Evolutionary conservation across 1,139 yeast genomes (phyloP).

Genomic region (Sugiyamaella castrensis): DNA sequence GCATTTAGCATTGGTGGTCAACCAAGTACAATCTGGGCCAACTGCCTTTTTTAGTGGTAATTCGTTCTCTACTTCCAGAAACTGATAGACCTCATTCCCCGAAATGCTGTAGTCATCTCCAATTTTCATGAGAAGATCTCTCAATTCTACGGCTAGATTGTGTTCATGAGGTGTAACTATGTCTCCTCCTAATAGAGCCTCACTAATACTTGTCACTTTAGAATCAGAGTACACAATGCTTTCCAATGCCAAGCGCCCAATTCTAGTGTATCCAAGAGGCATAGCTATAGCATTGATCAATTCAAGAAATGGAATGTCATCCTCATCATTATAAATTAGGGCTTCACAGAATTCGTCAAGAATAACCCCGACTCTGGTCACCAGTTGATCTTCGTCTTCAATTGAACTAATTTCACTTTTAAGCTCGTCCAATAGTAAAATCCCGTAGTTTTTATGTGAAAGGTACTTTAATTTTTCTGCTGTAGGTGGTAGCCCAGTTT

Average conservation of each 20-base stretch:
- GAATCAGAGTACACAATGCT: slow-evolving; percentile 43
- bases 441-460: slow-evolving; percentile 77
- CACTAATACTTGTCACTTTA: slow-evolving; percentile 28
- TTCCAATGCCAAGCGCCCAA: slow-evolving; percentile 65
- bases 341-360: slow-evolving; percentile 37
- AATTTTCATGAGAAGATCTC: slow-evolving; percentile 26
- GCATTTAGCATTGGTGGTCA: slow-evolving; percentile 11
- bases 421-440: slow-evolving; percentile 58
- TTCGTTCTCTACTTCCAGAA: slow-evolving; percentile 15
- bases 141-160: slow-evolving; percentile 25
- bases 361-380: slow-evolving; percentile 31
- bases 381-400: slow-evolving; percentile 27
- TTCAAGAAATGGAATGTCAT: slow-evolving; percentile 31
- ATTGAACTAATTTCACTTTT: slow-evolving; percentile 26
- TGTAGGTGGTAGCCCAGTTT: slow-evolving; percentile 55
- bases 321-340: slow-evolving; percentile 35
- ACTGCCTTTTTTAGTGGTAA: background rate
- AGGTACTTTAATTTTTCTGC: slow-evolving; percentile 71
- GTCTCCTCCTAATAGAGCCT: slow-evolving; percentile 23
- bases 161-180: slow-evolving; percentile 28
- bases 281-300: slow-evolving; percentile 28
- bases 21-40: slow-evolving; percentile 23
- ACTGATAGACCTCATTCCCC: slow-evolving; percentile 13
- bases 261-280: slow-evolving; percentile 39
- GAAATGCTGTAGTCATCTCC: slow-evolving; percentile 28